Percentiles rank a stretch among this genome's conserved stretches.
Evolutionary conservation across 2,329 filamentous ascomycete genomes (phyloP).

Genomic region (Sphaerulina musiva): DNA sequence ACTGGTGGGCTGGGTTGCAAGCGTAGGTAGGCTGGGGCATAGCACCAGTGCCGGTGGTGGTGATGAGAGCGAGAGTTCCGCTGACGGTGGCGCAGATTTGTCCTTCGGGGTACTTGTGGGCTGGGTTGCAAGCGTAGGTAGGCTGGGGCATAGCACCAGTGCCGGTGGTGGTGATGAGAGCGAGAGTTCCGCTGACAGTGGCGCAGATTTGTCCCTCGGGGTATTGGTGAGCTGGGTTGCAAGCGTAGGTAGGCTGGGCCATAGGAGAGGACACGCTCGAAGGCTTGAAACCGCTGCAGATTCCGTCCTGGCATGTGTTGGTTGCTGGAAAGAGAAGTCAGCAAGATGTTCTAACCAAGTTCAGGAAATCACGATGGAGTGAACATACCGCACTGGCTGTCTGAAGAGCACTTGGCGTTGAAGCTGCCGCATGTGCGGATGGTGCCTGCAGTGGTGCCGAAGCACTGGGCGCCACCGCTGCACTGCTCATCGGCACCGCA

Average conservation of each 20-base stretch:
- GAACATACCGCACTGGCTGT: slow-evolving; percentile 19
- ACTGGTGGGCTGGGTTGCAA: background rate
- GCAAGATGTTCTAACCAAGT: too few species aligned
- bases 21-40: background rate
- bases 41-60: background rate
- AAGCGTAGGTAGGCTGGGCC: slow-evolving; percentile 6
- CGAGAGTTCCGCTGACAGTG: background rate
- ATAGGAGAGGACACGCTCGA: slow-evolving; percentile 6
- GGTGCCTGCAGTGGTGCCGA: slow-evolving; percentile 12
- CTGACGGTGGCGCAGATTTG: background rate
- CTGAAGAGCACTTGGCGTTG: slow-evolving; percentile 21
- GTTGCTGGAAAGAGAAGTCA: background rate
- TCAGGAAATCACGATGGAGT: too few species aligned
- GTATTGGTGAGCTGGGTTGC: background rate
- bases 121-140: slow-evolving; percentile 2
- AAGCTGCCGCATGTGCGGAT: slow-evolving; percentile 24
- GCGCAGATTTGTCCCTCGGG: background rate
- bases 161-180: background rate
- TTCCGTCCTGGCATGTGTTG: slow-evolving; percentile 25
- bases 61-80: background rate
- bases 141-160: slow-evolving; percentile 1
- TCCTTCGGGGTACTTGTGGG: background rate
- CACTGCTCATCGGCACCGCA: slow-evolving; percentile 21
- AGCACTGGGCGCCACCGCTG: slow-evolving; percentile 20
- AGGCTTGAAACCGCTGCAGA: slow-evolving; percentile 23